phyloP scores from a whole-genome alignment of 2,329 filamentous ascomycete species.

The Hysterium pulicare region DNA sequence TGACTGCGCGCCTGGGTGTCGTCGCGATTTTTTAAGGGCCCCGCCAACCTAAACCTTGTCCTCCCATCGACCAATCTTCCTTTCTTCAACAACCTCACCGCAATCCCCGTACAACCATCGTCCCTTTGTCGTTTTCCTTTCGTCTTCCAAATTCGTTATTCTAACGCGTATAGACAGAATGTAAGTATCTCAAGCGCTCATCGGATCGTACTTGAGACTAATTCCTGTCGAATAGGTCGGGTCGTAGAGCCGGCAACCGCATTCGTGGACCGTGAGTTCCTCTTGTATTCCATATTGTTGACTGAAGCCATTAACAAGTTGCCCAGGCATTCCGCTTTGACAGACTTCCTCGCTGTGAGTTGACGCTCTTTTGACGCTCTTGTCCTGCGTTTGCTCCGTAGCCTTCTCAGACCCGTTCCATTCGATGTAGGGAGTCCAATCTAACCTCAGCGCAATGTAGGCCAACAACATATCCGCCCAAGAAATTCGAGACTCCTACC shows the following conservation, averaged over 20 bases:
- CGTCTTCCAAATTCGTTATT: not conserved
- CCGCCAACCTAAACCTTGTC: conserved; percentile 19
- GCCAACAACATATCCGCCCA: conserved; percentile 70
- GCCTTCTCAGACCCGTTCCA: not conserved
- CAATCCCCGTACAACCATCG: too few relatives aligned
- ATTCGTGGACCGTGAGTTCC: conserved; percentile 54
- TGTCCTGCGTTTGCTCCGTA: not conserved
- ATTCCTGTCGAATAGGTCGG: conserved; percentile 22
- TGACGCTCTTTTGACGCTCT: not conserved
- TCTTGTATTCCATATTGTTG: not conserved
- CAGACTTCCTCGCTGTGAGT: conserved; percentile 63
- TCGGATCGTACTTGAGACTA: not conserved
- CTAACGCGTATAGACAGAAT: not conserved
- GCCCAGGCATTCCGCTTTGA: conserved; percentile 60
- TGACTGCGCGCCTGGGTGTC: too few relatives aligned
- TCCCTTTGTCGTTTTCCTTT: not conserved
- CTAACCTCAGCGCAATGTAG: conserved; percentile 34
- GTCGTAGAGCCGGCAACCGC: conserved; percentile 38
- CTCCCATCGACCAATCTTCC: conserved; percentile 3
- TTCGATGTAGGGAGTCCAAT: not conserved
- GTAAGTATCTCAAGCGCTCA: not conserved
- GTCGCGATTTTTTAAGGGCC: too few relatives aligned
- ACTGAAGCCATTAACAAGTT: not conserved
- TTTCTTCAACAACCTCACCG: too few relatives aligned
- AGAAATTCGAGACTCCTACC: conserved; percentile 60